Base-by-base conservation (phyloP, 345 rosid species). In the Raphanus raphanistrum region DNA sequence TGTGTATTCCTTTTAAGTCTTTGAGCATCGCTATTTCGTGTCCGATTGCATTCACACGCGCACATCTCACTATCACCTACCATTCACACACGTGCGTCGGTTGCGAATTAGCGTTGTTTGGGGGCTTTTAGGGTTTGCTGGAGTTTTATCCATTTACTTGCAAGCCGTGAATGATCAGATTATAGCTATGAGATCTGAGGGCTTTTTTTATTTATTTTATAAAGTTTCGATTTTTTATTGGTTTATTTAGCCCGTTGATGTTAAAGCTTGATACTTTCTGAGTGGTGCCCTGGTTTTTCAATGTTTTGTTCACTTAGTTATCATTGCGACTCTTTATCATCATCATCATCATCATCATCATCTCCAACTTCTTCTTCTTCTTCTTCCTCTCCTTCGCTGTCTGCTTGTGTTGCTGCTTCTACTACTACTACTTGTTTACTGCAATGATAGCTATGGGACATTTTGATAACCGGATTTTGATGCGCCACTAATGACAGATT, bases 151-250 rank as follows among this genome's bases (percentile, higher is more conserved):
- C 79, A 10, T 69, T 66, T 68, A 82, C 80, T 50, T 50, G 52
- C 28, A 70, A 54, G 31, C 86, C 79, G 67, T 70, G 74, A 10
- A 80, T 84, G 89, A 83, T 83, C 72, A 70, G 63, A 71, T 77
- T 58, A 72, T 81, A 86, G 87, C 89, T 86, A 81, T 84, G 89
- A 87, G 85, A 83, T 87, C 85, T 81, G 86, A 86, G 86, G 85
- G 89, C 76, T n/a, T 63, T 25, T 25, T 11, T 3, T 9, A 2
- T 8, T 8, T 36, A 7, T 36, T 1, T 36, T 36, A 2, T 3
- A 29, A 58, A 66, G 68, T 25, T 66, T 73, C 2, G 0, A n/a
- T 60, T 72, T 72, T 73, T 38, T 54, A 21, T 1, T 3, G 17
- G 4, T 8, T 28, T 50, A 29, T 21, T 66, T 21, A 21, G 21